phyloP scores from a whole-genome alignment of 805 yeast genomes.

The Kluyveromyces lactis region DNA sequence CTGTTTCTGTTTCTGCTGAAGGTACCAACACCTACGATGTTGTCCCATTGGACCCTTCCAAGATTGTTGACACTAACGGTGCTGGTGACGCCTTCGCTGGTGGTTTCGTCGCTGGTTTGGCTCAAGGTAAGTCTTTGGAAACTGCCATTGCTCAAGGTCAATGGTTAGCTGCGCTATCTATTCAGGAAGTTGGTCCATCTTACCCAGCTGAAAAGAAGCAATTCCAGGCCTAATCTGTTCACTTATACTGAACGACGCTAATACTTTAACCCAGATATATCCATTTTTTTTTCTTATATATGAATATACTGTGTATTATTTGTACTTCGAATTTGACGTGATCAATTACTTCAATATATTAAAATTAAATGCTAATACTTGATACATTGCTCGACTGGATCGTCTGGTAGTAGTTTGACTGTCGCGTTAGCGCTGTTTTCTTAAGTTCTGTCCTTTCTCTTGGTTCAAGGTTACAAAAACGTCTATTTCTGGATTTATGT shows the following conservation, averaged over 20 bases:
- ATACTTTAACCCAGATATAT: too few species aligned
- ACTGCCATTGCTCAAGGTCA: constrained; percentile 76
- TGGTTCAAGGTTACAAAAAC: too few species aligned
- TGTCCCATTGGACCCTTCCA: constrained; percentile 54
- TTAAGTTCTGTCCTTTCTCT: too few species aligned
- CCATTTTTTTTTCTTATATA: background rate
- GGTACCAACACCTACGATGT: constrained; percentile 50
- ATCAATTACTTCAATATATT: too few species aligned
- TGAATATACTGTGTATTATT: background rate
- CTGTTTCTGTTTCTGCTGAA: constrained; percentile 63
- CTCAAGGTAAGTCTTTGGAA: constrained; percentile 56
- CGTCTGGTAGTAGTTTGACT: too few species aligned
- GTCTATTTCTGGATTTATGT: too few species aligned
- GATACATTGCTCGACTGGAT: too few species aligned
- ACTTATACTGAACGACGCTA: too few species aligned
- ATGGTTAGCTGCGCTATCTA: constrained; percentile 89
- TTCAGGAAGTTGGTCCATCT: constrained; percentile 91
- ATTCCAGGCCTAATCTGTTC: constrained; percentile 26
- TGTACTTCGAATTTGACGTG: too few species aligned
- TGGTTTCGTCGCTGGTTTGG: constrained; percentile 87
- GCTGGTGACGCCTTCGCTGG: constrained; percentile 99
- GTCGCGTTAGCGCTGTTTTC: too few species aligned
- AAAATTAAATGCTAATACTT: too few species aligned
- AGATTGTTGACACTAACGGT: constrained; percentile 91
- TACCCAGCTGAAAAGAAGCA: constrained; percentile 74